Base-by-base conservation (phyloP, 164 flowering plant species). In the Warburgia ugandensis region DNA sequence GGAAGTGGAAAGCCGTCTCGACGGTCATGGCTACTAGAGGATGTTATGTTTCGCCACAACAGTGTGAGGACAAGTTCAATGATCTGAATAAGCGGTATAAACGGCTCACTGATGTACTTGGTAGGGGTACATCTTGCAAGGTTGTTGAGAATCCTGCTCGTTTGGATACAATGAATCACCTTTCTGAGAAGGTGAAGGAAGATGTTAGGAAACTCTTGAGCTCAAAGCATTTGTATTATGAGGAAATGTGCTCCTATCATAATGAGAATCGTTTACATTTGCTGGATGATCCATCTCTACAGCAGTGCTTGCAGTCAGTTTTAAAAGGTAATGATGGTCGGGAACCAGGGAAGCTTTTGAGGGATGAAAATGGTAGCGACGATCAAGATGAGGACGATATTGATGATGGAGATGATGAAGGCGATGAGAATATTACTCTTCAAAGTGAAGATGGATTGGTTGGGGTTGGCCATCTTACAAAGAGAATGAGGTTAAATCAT, bases 181-280 rank as follows among this genome's bases (percentile, higher is more conserved):
- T 85, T 19, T 44, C 85, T 0, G 69, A 77, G 1, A 80, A 83
- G 53, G 54, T 64, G 66, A 89, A 86, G 77, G 90, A 86, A 4
- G 97, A 89, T 50, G 95, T 72, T 0, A 53, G 68, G 52, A 89
- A 89, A 52, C 51, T 83, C 45, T 66, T 89, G 26, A 89, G 82
- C 68, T 89, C 95, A 0, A 85, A 89, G 68, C 92, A 83, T 51
- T 56, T 89, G 38, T 83, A 80, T 45, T 89, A 79, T 69, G 72
- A 81, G 44, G 97, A 89, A 58, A 85, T 89, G 95, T 83, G 89
- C 51, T 91, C 95, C 41, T 86, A 89, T 46, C 97, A 89, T 57
- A 85, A 72, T 44, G 82, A 78, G 39, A 80, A 88, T 42, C 72
- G 78, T 1, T 40, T 70, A 3, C 75, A 67, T 32, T 47, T 45